These are phyloP conservation scores for Melaleuca alternifolia DNA, from an alignment of 345 rosid species.

Conservation along the genomic window DNA sequence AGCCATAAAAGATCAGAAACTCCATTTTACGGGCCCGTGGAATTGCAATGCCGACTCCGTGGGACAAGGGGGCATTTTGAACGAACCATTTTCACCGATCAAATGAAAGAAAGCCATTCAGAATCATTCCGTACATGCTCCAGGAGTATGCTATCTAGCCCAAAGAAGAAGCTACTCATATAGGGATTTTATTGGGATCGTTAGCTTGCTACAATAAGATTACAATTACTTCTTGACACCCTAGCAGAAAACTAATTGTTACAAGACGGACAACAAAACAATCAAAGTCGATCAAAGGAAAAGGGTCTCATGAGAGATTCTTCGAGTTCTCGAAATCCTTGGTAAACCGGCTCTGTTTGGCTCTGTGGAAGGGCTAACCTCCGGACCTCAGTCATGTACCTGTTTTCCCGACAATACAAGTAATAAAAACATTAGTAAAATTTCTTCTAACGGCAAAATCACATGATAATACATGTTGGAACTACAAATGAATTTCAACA, in stretches of 20 bases:
- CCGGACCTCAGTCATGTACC: conserved; percentile 91
- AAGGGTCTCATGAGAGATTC: conserved; percentile 46
- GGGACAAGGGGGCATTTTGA: background rate
- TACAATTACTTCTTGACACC: background rate
- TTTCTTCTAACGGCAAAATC: background rate
- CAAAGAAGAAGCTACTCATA: background rate
- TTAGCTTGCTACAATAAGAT: background rate
- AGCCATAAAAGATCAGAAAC: background rate
- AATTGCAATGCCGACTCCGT: background rate
- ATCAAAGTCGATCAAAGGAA: conserved; percentile 39
- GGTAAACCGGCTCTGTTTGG: conserved; percentile 64
- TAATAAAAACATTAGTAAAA: background rate
- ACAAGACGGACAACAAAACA: background rate
- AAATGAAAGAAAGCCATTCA: background rate
- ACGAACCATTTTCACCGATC: background rate
- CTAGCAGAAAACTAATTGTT: background rate
- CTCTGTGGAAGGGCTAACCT: conserved; percentile 71
- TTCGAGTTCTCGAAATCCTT: conserved; percentile 82
- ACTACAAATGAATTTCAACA: background rate
- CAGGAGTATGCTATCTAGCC: background rate
- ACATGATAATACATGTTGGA: background rate
- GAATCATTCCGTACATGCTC: background rate
- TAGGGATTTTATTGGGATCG: background rate
- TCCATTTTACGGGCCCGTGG: background rate
- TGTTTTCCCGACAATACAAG: conserved; percentile 11